Percentiles rank a stretch among this genome's conserved stretches.
Evolutionary conservation across 2,329 filamentous ascomycete genomes (phyloP).

Genomic region (Fusarium ramigenum): DNA sequence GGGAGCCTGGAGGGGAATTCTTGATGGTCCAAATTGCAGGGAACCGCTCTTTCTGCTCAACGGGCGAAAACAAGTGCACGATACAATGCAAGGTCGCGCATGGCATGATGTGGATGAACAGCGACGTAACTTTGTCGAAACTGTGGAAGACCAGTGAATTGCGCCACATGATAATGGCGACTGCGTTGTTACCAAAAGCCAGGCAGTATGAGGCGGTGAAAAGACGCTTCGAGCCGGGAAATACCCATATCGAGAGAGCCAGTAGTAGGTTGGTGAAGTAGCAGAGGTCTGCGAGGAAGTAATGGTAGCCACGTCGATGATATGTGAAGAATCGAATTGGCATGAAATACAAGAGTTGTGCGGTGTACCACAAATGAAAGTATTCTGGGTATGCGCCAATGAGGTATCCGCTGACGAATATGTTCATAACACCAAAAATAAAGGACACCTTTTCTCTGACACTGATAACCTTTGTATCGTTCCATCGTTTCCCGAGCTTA

Average conservation of each 20-base stretch:
- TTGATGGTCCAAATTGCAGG: slow-evolving; percentile 89
- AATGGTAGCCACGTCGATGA: slow-evolving; percentile 90
- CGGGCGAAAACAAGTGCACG: slow-evolving; percentile 79
- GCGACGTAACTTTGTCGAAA: slow-evolving; percentile 94
- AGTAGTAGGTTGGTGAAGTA: slow-evolving; percentile 96
- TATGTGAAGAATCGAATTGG: slow-evolving; percentile 94
- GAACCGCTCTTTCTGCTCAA: slow-evolving; percentile 74
- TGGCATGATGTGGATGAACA: slow-evolving; percentile 99
- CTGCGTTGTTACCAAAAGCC: slow-evolving; percentile 94
- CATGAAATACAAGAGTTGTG: slow-evolving; percentile 93
- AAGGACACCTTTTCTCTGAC: slow-evolving; percentile 94
- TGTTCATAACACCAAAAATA: slow-evolving; percentile 95
- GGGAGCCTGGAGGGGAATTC: slow-evolving; percentile 71
- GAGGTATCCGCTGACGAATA: slow-evolving; percentile 95
- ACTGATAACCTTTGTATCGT: slow-evolving; percentile 87
- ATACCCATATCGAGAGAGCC: slow-evolving; percentile 86
- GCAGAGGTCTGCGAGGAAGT: slow-evolving; percentile 96
- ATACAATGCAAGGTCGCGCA: slow-evolving; percentile 93
- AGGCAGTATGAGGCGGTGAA: slow-evolving; percentile 94
- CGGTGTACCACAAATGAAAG: slow-evolving; percentile 94
- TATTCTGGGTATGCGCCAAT: slow-evolving; percentile 85
- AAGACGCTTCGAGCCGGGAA: slow-evolving; percentile 88
- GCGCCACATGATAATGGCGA: slow-evolving; percentile 98
- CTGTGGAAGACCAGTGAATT: slow-evolving; percentile 99
- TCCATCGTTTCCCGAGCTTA: slow-evolving; percentile 85